A percentile compares a stretch with the other conserved stretches of the same genome.
Conservation (phyloP, 2,329 filamentous ascomycete species). For the Diaporthe humulicola region DNA sequence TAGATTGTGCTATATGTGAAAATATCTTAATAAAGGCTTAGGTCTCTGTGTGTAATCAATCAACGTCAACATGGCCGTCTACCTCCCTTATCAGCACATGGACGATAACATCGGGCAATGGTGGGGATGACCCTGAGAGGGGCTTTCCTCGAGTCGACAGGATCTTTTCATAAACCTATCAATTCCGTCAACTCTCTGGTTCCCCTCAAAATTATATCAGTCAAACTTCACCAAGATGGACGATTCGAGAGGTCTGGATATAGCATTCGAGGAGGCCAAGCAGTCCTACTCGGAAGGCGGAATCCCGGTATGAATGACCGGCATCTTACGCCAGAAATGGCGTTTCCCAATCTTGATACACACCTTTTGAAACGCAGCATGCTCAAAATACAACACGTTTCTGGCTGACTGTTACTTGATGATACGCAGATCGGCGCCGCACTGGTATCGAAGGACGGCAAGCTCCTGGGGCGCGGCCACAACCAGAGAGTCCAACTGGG, state of each 20-base stretch:
- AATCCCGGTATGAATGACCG: slow-evolving; percentile 55
- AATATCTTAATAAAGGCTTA: too few species aligned
- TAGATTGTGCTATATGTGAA: too few species aligned
- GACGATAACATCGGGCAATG: slow-evolving; percentile 28
- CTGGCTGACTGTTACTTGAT: neutral
- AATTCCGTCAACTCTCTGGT: neutral
- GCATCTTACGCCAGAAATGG: neutral
- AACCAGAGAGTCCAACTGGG: slow-evolving; percentile 82
- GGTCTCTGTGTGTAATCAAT: neutral
- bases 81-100: slow-evolving; percentile 21
- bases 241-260: slow-evolving; percentile 56
- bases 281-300: slow-evolving; percentile 61
- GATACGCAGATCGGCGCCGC: slow-evolving; percentile 63
- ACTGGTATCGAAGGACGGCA: slow-evolving; percentile 77
- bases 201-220: neutral
- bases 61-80: neutral
- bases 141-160: neutral
- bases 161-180: neutral
- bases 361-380: neutral
- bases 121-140: slow-evolving; percentile 18
- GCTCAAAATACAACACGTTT: neutral
- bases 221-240: slow-evolving; percentile 49
- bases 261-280: slow-evolving; percentile 62
- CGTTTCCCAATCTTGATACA: neutral
- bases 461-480: slow-evolving; percentile 78